Base-by-base conservation (phyloP, 2,329 filamentous ascomycete genomes). In the Aspergillus sp. region DNA sequence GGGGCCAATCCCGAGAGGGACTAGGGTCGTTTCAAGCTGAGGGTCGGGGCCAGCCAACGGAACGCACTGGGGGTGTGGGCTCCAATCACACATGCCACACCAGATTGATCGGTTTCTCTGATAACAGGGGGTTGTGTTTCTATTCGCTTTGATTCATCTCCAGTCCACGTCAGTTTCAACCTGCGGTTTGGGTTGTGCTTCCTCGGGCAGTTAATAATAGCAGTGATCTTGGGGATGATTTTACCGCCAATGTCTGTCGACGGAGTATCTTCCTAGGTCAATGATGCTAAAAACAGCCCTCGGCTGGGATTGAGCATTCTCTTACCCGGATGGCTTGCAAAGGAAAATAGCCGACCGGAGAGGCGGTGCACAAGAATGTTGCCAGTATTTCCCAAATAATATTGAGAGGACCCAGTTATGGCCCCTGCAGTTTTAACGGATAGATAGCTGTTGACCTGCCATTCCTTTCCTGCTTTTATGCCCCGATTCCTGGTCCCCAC, bases 21-120 rank as follows among this genome's bases (percentile, higher is more conserved):
- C 41, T 65, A 63, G 59, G 41, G 36, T n/a, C 53, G 65, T 67
- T 66, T 66, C 65, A 67, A 38, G 55, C 63, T 62, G 55, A 64
- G 53, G 62, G 59, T 43, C 55, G 50, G 63, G 32, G 57, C 54
- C 62, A 54, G 32, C 59, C 55, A 63, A 55, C 56, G 53, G 57
- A 61, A 59, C 50, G 49, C 47, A 59, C 38, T 55, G 55, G 47
- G 51, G 50, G 57, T 47, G 53, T 38, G 32, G 23, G 54, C 49
- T 39, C 23, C 38, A 45, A 52, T 60, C 36, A 63, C 55, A 52
- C 50, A 51, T 15, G 32, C 30, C 58, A 23, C 32, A 38, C 45
- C 48, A 32, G 51, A 45, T 41, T 56, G 49, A 61, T 55, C 45
- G 54, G 54, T 58, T 59, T 41, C 57, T 53, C 36, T 59, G 62